These are phyloP conservation scores for Globisporangium viniferum DNA, from an alignment of 352 stramenopile species.

Conservation along the genomic window DNA sequence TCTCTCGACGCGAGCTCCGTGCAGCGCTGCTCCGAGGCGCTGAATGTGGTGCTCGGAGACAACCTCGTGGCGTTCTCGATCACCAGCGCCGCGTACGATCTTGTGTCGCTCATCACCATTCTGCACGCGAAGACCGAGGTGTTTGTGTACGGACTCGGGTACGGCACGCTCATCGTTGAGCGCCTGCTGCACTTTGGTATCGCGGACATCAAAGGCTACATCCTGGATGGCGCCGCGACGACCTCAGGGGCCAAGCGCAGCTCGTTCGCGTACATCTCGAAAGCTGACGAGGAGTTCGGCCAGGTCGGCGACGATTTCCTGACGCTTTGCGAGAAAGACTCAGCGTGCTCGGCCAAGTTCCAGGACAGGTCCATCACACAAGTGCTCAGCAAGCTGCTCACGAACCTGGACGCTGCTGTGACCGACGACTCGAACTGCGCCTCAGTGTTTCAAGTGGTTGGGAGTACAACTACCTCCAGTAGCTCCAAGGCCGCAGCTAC, in stretches of 20 bases:
- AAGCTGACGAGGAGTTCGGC: conserved; percentile 42
- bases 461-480: background rate
- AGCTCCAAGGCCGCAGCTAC: background rate
- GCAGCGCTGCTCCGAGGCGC: conserved; percentile 16
- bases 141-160: conserved; percentile 66
- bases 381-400: conserved; percentile 35
- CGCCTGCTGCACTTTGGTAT: conserved; percentile 54
- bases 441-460: conserved; percentile 7
- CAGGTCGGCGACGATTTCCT: conserved; percentile 45
- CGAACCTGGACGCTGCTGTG: conserved; percentile 23
- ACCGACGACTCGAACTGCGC: conserved; percentile 12
- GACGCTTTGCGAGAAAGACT: conserved; percentile 38
- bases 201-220: conserved; percentile 49
- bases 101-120: conserved; percentile 52
- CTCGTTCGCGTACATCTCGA: conserved; percentile 22
- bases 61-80: conserved; percentile 60
- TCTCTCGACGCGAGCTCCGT: background rate
- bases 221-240: conserved; percentile 51
- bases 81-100: conserved; percentile 55
- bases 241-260: conserved; percentile 26
- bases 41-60: conserved; percentile 20
- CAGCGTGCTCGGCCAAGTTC: conserved; percentile 38
- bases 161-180: conserved; percentile 64
- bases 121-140: conserved; percentile 36
- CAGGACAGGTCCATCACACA: conserved; percentile 27